Evolutionary conservation across 2,329 filamentous ascomycete genomes (phyloP), one percentile per base, ranked within the genome.

Genomic region (Tolypocladium inflatum): DNA sequence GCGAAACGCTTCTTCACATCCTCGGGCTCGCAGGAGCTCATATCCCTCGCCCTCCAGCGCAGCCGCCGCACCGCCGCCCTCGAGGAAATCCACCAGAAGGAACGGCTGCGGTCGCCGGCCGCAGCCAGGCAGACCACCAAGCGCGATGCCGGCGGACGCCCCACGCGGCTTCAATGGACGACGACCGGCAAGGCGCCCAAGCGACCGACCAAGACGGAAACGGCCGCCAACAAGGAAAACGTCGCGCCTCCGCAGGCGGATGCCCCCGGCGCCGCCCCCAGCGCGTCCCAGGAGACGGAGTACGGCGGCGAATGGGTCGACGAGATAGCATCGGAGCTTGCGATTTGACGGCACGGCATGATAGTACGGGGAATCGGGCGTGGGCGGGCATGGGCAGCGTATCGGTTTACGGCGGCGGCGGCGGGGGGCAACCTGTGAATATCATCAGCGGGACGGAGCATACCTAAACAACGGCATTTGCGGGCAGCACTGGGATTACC

Each of bases 271-370:
- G 30, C 30, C 30, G 30, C 48, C 10, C 48, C 30, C 1, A 50
- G 58, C 41, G 66, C 64, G 13, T 74, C 72, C 11, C 73, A 74
- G 57, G 73, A 75, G 63, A 66, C 72, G 1, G 71, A 73, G 30
- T 75, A 74, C 21, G 73, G 72, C 7, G 73, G 73, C 3, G 70
- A 65, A 13, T 74, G 73, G 73, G 61, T 74, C 5, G 73, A 75
- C 33, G 71, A 75, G 21, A 60, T 71, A n/a, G 70, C 66, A 1
- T 58, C 66, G 6, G 71, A 73, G 33, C 54, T 73, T 41, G 35
- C 57, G n/a, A 37, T 64, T 42, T 66, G 55, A 64, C 43, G 54
- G 7, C 41, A 10, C 41, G 19, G 9, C 10, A 51, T 3, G 41
- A 21, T 8, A n/a, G 10, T 30, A 37, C n/a, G 30, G 23, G 19